Evolutionary conservation across 345 rosid genomes (phyloP), one percentile per base, ranked within the genome.

Genomic region (Salix brachista): DNA sequence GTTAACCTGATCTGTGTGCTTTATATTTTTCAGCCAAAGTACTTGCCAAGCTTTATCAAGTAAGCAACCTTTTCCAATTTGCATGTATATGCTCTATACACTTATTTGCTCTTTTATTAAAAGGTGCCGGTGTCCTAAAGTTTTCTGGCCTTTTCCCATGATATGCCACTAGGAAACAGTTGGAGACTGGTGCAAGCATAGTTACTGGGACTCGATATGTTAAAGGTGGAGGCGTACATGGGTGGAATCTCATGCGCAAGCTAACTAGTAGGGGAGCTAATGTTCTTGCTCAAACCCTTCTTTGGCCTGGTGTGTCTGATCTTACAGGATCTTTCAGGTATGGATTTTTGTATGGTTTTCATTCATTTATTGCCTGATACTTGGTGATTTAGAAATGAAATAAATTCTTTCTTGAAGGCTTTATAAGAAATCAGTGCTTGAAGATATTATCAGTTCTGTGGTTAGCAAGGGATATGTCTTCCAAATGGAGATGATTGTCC

Each of bases 401-500:
- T 62, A 67, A 64, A 6, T 34, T 65, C 72, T 36, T 36, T 16
- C 13, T 77, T 78, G 75, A 81, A 96, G 99, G 79, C 91, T 93
- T 64, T 93, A 93, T 84, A 85, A 81, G 88, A 96, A 91, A 84
- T 86, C 90, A 4, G 97, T 83, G 72, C 95, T 96, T 50, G 95
- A 96, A 87, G 97, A 91, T 60, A 80, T 93, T 65, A 93, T 96
- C 65, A 83, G 84, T 75, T 90, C 97, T 65, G 88, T 91, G 60
- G 97, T 96, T 58, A 96, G 98, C 75, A 96, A 93, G 83, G 97
- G 98, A 36, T 93, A 94, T 60, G 99, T 96, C 65, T 96, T 96
- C 82, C 99, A 96, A 80, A 96, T 96, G 97, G 99, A 96, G 89
- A 96, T 96, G 97, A 93, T 96, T 70, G 99, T 96, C 44, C 93